Base-by-base conservation (phyloP, 768 basidiomycete species). In the Mrakia blollopis region DNA sequence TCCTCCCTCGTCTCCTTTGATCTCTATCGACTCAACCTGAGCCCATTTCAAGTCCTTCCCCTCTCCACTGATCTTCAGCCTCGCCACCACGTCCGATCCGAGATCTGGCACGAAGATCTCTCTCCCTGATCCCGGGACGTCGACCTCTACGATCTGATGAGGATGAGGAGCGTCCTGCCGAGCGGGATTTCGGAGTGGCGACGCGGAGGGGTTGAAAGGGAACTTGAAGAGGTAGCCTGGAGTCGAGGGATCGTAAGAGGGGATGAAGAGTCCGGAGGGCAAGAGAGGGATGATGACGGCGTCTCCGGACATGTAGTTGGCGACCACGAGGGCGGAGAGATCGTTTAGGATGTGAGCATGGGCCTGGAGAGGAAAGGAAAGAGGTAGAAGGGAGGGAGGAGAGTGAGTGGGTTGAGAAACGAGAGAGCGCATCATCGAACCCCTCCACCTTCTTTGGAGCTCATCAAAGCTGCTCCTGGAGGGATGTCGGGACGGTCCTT, bases 51-150 rank as follows among this genome's bases (percentile, higher is more conserved):
- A 30, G 18, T n/a, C 32, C 5, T 52, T 65, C 2, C 50, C 67
- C 32, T 74, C 57, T n/a, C 35, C 69, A 10, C n/a, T 28, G 3
- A 78, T 14, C 39, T 44, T 73, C 10, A 78, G 39, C 30, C 73
- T 50, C 65, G 54, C 60, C 30, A 78, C 68, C 2, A 25, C 61
- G 47, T 78, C 77, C 1, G 39, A 30, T 16, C 77, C 77, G n/a
- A 78, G 73, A 62, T 78, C 77, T 7, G 73, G 73, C 23, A 74
- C 73, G 73, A 73, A 78, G 30, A 78, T 44, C 73, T 78, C 73
- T 3, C 47, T 18, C 8, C 23, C 28, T 30, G 35, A 21, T 4
- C 65, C 65, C 21, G 23, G 32, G 25, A 68, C 47, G 25, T 61
- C 18, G 37, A 78, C 77, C 67, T 74, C 73, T 25, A 78, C 77